Evolutionary conservation across 768 basidiomycete genomes (phyloP).

Genomic region (Hysterangium stoloniferum): DNA sequence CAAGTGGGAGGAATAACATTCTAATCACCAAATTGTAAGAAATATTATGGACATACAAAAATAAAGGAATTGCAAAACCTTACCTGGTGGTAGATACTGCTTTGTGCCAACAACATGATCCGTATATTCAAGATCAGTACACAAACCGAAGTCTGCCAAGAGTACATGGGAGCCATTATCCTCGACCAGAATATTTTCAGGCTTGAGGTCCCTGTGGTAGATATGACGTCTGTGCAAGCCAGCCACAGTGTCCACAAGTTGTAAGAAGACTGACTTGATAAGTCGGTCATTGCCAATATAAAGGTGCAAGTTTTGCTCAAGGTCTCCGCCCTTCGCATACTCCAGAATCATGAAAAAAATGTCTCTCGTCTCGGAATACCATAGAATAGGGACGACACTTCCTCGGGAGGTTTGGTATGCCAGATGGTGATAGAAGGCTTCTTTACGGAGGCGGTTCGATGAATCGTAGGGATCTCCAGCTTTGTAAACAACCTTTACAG

Average conservation of each 20-base stretch:
- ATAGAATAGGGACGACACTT: no score
- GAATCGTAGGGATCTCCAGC: no score
- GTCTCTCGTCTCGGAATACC: constrained; percentile 49
- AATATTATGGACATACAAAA: not conserved
- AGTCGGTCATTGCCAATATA: constrained; percentile 80
- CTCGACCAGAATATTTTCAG: constrained; percentile 90
- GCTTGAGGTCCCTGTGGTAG: constrained; percentile 96
- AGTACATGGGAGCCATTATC: constrained; percentile 68
- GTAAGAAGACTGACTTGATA: constrained; percentile 86
- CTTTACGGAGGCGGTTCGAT: no score
- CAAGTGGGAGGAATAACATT: constrained; percentile 36
- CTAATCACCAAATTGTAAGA: constrained; percentile 24
- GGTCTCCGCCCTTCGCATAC: constrained; percentile 59
- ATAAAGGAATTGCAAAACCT: constrained; percentile 15
- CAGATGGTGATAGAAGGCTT: no score
- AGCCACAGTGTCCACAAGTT: constrained; percentile 88
- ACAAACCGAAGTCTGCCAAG: constrained; percentile 87
- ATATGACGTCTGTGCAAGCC: constrained; percentile 89
- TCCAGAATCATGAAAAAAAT: constrained; percentile 63
- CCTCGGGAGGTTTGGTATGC: no score
- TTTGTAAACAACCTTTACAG: no score
- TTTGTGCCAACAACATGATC: constrained; percentile 54
- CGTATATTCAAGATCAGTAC: constrained; percentile 35
- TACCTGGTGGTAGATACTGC: constrained; percentile 68
- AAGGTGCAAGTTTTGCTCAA: constrained; percentile 85